A percentile compares a stretch with the other conserved stretches of the same genome.
These are phyloP conservation scores for Diaporthe citrichinensis DNA, from an alignment of 2,329 filamentous ascomycete genomes.

Conservation along the genomic window DNA sequence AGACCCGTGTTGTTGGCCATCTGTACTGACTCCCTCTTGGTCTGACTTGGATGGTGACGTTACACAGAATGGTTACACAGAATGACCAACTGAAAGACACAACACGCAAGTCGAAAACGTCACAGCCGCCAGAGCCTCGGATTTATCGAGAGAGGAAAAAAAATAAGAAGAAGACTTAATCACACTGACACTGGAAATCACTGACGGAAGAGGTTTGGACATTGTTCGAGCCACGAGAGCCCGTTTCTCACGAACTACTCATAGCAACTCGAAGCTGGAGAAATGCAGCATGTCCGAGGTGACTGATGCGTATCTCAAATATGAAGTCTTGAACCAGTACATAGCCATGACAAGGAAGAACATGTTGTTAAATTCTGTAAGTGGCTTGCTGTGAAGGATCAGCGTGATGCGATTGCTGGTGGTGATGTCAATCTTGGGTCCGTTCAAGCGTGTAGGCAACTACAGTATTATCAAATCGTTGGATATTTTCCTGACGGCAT, in stretches of 20 bases:
- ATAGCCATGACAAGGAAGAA: neutral
- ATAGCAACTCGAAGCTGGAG: neutral
- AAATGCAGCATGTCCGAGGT: neutral
- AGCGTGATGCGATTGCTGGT: neutral
- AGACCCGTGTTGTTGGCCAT: neutral
- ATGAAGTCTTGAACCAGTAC: neutral
- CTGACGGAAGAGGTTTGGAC: neutral
- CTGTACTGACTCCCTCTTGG: neutral
- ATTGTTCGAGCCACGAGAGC: neutral
- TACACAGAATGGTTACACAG: neutral
- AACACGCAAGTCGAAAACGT: neutral
- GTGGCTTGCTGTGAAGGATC: neutral
- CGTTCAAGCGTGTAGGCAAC: too few species aligned
- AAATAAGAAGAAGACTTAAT: neutral
- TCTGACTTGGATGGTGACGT: neutral
- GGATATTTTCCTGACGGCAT: neutral
- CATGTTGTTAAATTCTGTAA: rapidly evolving
- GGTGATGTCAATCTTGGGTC: neutral
- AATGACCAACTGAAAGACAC: neutral
- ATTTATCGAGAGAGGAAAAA: neutral
- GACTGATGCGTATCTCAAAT: neutral
- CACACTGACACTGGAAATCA: neutral
- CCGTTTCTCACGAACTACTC: neutral
- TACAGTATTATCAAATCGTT: too few species aligned
- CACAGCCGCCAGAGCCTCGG: neutral